A percentile compares a stretch with the other conserved stretches of the same genome.
phyloP scores from a whole-genome alignment of 805 yeast genomes.

The Starmera caribaea region DNA sequence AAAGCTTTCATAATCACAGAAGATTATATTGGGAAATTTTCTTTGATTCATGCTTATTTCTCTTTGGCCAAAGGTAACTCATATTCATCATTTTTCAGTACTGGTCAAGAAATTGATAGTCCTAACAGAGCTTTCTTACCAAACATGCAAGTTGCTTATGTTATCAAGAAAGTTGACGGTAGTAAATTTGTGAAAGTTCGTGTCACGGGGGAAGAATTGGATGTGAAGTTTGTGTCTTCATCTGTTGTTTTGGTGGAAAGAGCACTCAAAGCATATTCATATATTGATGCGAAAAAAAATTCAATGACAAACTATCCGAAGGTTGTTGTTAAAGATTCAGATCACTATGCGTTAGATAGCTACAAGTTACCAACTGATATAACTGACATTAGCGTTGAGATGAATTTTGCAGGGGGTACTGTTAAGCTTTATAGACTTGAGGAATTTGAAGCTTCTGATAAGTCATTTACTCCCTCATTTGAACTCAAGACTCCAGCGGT shows the following conservation, averaged over 20 bases:
- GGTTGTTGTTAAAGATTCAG: not conserved
- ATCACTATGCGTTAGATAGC: conserved; percentile 2
- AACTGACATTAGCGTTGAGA: conserved; percentile 37
- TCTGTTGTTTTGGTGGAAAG: conserved; percentile 47
- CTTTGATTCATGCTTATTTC: conserved; percentile 58
- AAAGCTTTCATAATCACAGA: conserved; percentile 58
- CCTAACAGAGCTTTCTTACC: conserved; percentile 63
- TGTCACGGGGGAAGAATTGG: conserved; percentile 60
- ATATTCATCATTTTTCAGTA: conserved; percentile 38
- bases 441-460: conserved; percentile 30
- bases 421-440: conserved; percentile 30
- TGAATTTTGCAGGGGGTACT: conserved; percentile 63
- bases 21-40: conserved; percentile 52
- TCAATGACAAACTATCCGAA: conserved; percentile 6
- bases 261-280: conserved; percentile 34
- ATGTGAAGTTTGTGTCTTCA: conserved; percentile 51
- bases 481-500: conserved; percentile 71
- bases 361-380: conserved; percentile 14
- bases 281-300: conserved; percentile 27
- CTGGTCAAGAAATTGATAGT: conserved; percentile 33
- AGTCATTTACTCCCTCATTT: conserved; percentile 34
- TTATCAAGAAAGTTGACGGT: conserved; percentile 17
- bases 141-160: conserved; percentile 49
- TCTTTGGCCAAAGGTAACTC: conserved; percentile 60
- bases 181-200: conserved; percentile 34